Base-by-base conservation (phyloP, 2,329 filamentous ascomycete species). In the Aureobasidium sp. region DNA sequence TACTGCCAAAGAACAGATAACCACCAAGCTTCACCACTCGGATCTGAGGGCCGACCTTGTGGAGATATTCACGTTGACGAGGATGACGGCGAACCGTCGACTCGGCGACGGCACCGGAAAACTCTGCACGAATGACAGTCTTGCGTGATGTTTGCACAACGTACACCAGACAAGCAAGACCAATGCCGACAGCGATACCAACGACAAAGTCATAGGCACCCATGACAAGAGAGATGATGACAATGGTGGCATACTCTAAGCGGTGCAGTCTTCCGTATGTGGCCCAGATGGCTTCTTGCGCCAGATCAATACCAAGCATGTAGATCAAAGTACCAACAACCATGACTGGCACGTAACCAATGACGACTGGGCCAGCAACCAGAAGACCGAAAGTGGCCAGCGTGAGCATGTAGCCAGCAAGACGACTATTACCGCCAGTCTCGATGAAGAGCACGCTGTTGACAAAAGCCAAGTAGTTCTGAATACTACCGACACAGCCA, bases 1-100 rank as follows among this genome's bases (percentile, higher is more conserved):
- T 95, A 2, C 90, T 97, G 14, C 93, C 93, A 61, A 98, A 98
- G 75, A 98, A 98, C n/a, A 98, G 79, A 64, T 91, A 97, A 0
- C 93, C 91, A 0, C 87, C 85, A 14, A 98, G 78, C 68, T 97
- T 97, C 63, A 95, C 86, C 45, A 97, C 84, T 55, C 88, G 86
- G 29, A 94, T 93, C 66, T 98, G 93, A 27, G 81, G 79, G 3
- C 91, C 90, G 14, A 93, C 90, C 59, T 91, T 80, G 56, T 84
- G 84, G 3, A 98, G 74, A 64, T 93, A 98, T 55, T 86, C 83
- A 56, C 90, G 85, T 62, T 98, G 93, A 3, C 90, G 84, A 0
- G 88, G 88, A 60, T 95, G 95, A 51, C 93, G 83, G 50, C 93
- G 81, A 24, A 98, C 93, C 0, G 93, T 96, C 1, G 93, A 97